These are phyloP conservation scores for Thelonectria olida DNA, from an alignment of 2,329 filamentous ascomycete genomes.

Conservation along the genomic window DNA sequence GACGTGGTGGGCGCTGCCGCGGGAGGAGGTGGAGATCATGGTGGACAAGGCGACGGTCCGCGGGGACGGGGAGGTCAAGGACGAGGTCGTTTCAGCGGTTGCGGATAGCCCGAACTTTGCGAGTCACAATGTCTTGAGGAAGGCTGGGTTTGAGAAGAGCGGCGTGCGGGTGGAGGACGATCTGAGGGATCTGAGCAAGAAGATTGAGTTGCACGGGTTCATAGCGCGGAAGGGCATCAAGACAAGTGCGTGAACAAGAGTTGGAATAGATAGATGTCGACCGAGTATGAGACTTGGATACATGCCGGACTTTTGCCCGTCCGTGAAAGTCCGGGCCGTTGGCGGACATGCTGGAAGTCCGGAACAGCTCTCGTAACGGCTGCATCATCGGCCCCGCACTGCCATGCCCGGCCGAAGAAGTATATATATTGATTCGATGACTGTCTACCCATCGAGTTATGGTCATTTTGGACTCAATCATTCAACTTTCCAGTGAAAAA, in stretches of 20 bases:
- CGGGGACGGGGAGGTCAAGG: constrained; percentile 40
- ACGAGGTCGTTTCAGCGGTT: constrained; percentile 56
- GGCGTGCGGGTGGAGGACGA: constrained; percentile 50
- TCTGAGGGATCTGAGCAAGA: constrained; percentile 21
- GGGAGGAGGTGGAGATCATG: constrained; percentile 53
- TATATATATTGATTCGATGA: too few species aligned
- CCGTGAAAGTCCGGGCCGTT: constrained; percentile 1
- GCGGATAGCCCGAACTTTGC: constrained; percentile 58
- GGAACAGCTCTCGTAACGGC: background rate
- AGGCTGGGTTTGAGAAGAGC: constrained; percentile 62
- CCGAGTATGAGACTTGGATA: too few species aligned
- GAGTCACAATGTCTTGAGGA: constrained; percentile 66
- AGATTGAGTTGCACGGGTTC: constrained; percentile 39
- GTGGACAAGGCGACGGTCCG: constrained; percentile 52
- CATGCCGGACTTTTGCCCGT: background rate
- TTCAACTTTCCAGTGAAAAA: too few species aligned
- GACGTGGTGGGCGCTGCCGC: constrained; percentile 59
- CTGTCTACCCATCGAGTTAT: too few species aligned
- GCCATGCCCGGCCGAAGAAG: background rate
- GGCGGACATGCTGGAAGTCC: background rate
- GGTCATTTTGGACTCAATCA: too few species aligned
- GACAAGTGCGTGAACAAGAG: background rate
- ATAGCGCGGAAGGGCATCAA: constrained; percentile 15
- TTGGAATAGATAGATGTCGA: too few species aligned
- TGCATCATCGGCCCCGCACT: background rate